These are phyloP conservation scores for Quercus robur DNA, from an alignment of 306 rosid genomes.

Conservation along the genomic window DNA sequence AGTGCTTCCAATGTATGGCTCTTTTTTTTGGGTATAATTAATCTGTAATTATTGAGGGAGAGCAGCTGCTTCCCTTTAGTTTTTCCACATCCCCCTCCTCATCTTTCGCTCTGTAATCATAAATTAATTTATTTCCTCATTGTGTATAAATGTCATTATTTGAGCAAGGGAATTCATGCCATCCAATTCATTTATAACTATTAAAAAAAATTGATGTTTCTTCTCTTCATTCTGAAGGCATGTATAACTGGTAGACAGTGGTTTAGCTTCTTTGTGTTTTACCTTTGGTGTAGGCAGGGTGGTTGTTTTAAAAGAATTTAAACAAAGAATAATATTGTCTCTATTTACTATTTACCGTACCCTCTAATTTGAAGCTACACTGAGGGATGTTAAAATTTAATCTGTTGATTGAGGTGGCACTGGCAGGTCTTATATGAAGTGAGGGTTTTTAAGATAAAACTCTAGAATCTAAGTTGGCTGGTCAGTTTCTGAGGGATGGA, in stretches of 20 bases:
- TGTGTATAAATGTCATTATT: slow-evolving; percentile 32
- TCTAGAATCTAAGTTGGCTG: neutral
- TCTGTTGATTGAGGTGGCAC: neutral
- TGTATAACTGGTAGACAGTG: neutral
- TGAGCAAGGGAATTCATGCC: slow-evolving; percentile 1
- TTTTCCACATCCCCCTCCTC: neutral
- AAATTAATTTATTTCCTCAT: neutral
- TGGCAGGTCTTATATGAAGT: neutral
- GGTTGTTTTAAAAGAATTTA: neutral
- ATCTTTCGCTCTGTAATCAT: slow-evolving; percentile 7
- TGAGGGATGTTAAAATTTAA: neutral
- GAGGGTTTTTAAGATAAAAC: neutral
- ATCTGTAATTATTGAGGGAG: slow-evolving; percentile 17
- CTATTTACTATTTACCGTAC: neutral
- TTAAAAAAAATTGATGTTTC: neutral
- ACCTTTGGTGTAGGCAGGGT: neutral
- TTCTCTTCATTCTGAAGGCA: neutral
- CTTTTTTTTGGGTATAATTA: slow-evolving; percentile 13
- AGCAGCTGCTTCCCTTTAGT: slow-evolving; percentile 11
- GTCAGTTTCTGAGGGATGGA: neutral
- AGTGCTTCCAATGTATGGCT: neutral
- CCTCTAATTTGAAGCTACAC: neutral
- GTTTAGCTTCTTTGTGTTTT: neutral
- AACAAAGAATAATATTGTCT: neutral
- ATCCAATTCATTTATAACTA: neutral